Conservation (phyloP, 805 yeast genomes). For the Nakazawaea peltata region DNA sequence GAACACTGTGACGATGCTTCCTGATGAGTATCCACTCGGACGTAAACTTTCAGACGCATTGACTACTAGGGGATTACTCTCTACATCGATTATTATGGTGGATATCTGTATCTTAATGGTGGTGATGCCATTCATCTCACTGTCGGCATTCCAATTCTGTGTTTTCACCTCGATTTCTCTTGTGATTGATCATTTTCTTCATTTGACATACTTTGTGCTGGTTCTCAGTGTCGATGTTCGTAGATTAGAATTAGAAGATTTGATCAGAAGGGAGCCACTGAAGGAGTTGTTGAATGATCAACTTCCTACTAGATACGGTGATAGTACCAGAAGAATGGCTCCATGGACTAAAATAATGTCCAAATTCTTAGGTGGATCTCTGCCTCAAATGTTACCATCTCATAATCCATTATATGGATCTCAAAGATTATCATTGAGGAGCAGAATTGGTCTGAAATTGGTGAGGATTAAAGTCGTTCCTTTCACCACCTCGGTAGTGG, state of each 20-base stretch:
- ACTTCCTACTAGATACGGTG: neutral
- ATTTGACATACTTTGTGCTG: conserved; percentile 56
- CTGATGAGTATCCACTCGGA: conserved; percentile 33
- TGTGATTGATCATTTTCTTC: conserved; percentile 52
- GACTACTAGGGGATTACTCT: conserved; percentile 25
- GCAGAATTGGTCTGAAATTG: conserved; percentile 21
- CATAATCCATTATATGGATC: conserved; percentile 3
- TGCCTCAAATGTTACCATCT: neutral
- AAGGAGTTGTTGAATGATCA: conserved; percentile 6
- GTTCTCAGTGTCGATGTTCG: conserved; percentile 61
- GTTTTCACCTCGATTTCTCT: conserved; percentile 39
- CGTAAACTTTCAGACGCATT: conserved; percentile 29
- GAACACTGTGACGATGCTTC: conserved; percentile 27
- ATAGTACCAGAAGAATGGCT: neutral
- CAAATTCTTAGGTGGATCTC: conserved; percentile 6
- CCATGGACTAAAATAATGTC: conserved; percentile 5
- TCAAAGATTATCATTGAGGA: conserved; percentile 12
- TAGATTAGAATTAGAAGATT: conserved; percentile 52
- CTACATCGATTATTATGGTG: conserved; percentile 26
- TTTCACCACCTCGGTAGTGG: conserved; percentile 19
- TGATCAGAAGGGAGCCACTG: too few species aligned
- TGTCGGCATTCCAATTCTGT: conserved; percentile 29
- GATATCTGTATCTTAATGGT: conserved; percentile 18
- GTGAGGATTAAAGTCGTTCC: conserved; percentile 30
- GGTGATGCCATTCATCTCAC: conserved; percentile 21